A percentile compares a stretch with the other conserved stretches of the same genome.
Evolutionary conservation across 768 basidiomycete species (phyloP).

Genomic region (Psilocybe cubensis): DNA sequence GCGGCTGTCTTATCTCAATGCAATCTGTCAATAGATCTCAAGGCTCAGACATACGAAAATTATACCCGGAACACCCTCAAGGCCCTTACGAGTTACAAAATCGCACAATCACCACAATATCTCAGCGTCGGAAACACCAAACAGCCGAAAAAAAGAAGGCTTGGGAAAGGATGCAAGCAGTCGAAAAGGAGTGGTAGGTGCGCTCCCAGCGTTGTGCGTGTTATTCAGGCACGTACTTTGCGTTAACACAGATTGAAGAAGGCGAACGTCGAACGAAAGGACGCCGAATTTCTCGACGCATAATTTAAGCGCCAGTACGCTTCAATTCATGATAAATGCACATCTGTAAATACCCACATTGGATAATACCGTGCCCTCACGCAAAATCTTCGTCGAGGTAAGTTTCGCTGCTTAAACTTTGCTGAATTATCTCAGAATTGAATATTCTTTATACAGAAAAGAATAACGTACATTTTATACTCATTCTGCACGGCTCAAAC

Average conservation of each 20-base stretch:
- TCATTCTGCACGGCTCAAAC: constrained; percentile 55
- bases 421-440: no score
- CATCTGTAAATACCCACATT: constrained; percentile 67
- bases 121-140: constrained; percentile 66
- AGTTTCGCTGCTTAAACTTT: no score
- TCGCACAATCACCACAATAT: constrained; percentile 69
- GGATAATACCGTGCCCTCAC: constrained; percentile 72
- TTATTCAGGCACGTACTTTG: not conserved
- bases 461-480: constrained; percentile 59
- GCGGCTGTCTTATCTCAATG: constrained; percentile 54
- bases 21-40: constrained; percentile 67
- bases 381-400: constrained; percentile 68
- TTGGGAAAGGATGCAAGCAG: constrained; percentile 60
- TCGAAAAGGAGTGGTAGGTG: constrained; percentile 76
- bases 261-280: constrained; percentile 76
- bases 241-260: constrained; percentile 65
- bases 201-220: constrained; percentile 21
- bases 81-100: constrained; percentile 76
- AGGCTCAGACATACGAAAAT: constrained; percentile 60
- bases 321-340: constrained; percentile 60
- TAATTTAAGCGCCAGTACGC: constrained; percentile 69
- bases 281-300: constrained; percentile 63
- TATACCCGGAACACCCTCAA: constrained; percentile 75
- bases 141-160: constrained; percentile 63
- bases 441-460: no score